Base-by-base conservation (phyloP, 768 basidiomycete species). In the Collybia nuda region DNA sequence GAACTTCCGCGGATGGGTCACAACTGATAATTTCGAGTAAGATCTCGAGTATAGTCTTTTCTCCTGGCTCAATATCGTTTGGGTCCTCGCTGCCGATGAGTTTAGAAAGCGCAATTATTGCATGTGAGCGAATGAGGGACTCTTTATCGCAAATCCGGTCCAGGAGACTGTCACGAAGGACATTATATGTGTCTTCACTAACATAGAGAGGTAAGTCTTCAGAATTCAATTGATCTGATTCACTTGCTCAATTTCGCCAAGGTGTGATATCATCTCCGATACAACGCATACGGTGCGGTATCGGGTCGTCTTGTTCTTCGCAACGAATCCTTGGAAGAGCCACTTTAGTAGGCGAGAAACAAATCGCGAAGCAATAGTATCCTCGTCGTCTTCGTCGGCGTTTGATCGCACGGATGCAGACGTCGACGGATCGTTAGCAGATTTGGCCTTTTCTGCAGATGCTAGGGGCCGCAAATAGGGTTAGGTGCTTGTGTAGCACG, bases 131-230 rank as follows among this genome's bases (percentile, higher is more conserved):
- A 15, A 97, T 85, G 15, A 78, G 62, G 0, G 85, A 65, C 58
- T 98, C 96, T 63, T 93, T 97, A 74, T 98, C 96, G 18, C 76
- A 76, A 12, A 91, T 72, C n/a, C 96, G 81, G 4, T 89, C 86
- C 18, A 93, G 76, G 2, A 98, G 74, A 5, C 78, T 76, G 8
- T 76, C 69, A 17, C 88, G 81, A 2, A 98, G 81, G 0, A 75
- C 55, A 5, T 74, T 70, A 58, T 93, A 98, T 9, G 86, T 74
- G 51, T 93, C 90, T 68, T 96, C 93, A 56, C 95, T 98, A 62
- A 3, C 8, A 28, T 40, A 40, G 7, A 17, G 45, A 53, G n/a
- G 46, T 17, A 40, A 21, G 47, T 43, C 24, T 8, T 37, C 40
- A 21, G 3, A 35, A 36, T 32, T 36, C 4, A 36, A 47, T 22